phyloP scores from a whole-genome alignment of 2,329 filamentous ascomycete species.

The Thermothelomyces thermophilus region DNA sequence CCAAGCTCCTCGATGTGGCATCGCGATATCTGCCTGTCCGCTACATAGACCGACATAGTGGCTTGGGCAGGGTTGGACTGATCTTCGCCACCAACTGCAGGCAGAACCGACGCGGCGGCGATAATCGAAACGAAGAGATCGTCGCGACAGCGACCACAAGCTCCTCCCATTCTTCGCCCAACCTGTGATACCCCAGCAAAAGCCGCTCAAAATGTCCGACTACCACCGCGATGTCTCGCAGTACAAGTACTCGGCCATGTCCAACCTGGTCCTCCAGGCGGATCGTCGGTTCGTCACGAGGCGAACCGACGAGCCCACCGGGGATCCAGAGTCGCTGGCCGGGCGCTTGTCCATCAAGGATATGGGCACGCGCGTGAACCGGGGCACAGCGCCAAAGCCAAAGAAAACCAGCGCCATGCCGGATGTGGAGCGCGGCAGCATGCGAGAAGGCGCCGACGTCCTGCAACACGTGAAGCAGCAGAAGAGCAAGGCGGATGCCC shows the following conservation, averaged over 20 bases:
- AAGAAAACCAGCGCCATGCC: slow-evolving; percentile 66
- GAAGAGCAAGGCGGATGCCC: slow-evolving; percentile 74
- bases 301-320: slow-evolving; percentile 88
- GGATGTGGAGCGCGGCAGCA: slow-evolving; percentile 65
- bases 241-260: slow-evolving; percentile 99
- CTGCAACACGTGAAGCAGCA: slow-evolving; percentile 74
- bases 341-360: slow-evolving; percentile 89
- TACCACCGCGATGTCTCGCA: slow-evolving; percentile 79
- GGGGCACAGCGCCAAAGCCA: slow-evolving; percentile 72
- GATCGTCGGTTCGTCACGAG: slow-evolving; percentile 93
- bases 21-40: neutral
- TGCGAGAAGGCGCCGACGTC: slow-evolving; percentile 77
- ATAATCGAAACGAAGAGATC: slow-evolving; percentile 3
- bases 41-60: slow-evolving; percentile 13
- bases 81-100: slow-evolving; percentile 14
- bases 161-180: neutral
- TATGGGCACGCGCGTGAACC: slow-evolving; percentile 81
- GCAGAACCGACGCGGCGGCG: slow-evolving; percentile 10
- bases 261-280: slow-evolving; percentile 99
- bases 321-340: slow-evolving; percentile 94
- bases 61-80: slow-evolving; percentile 15
- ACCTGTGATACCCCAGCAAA: neutral
- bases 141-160: neutral
- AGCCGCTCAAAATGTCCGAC: slow-evolving; percentile 59
- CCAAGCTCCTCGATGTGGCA: slow-evolving; percentile 14